Conservation (phyloP, 805 yeast genomes). For the Ogataea polymorpha region DNA sequence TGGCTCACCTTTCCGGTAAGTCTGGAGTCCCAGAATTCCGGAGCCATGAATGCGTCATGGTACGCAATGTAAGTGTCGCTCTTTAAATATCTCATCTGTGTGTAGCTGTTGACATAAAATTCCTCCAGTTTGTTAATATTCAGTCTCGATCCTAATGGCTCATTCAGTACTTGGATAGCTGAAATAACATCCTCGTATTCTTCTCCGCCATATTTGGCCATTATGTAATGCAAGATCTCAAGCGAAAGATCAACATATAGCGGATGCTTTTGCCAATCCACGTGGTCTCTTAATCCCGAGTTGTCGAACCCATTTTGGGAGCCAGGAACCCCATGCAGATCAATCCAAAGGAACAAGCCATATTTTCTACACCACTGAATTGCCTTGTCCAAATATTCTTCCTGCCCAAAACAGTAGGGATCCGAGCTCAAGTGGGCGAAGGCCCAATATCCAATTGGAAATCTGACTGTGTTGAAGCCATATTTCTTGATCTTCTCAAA, state of each 20-base stretch:
- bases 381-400: slow-evolving; percentile 59
- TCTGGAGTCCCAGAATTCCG: slow-evolving; percentile 54
- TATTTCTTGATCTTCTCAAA: slow-evolving; percentile 45
- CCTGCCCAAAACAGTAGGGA: slow-evolving; percentile 68
- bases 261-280: slow-evolving; percentile 41
- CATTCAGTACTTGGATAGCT: slow-evolving; percentile 70
- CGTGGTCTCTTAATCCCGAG: slow-evolving; percentile 58
- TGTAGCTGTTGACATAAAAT: slow-evolving; percentile 43
- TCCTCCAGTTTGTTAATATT: slow-evolving; percentile 40
- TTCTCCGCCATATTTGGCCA: slow-evolving; percentile 48
- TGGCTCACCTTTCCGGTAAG: slow-evolving; percentile 25
- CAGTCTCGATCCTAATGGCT: slow-evolving; percentile 59
- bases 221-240: slow-evolving; percentile 47
- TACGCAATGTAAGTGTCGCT: slow-evolving; percentile 46
- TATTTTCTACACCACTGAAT: slow-evolving; percentile 63
- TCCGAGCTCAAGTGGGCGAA: slow-evolving; percentile 48
- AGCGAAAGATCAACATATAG: slow-evolving; percentile 47
- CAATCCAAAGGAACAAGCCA: slow-evolving; percentile 67
- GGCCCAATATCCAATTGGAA: slow-evolving; percentile 85
- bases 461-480: slow-evolving; percentile 69
- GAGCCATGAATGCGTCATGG: slow-evolving; percentile 62
- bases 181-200: slow-evolving; percentile 54
- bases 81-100: slow-evolving; percentile 38
- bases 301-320: slow-evolving; percentile 87
- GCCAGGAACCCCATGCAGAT: slow-evolving; percentile 80